Conservation (phyloP, 805 yeast species). For the Clavispora phyllophila region DNA sequence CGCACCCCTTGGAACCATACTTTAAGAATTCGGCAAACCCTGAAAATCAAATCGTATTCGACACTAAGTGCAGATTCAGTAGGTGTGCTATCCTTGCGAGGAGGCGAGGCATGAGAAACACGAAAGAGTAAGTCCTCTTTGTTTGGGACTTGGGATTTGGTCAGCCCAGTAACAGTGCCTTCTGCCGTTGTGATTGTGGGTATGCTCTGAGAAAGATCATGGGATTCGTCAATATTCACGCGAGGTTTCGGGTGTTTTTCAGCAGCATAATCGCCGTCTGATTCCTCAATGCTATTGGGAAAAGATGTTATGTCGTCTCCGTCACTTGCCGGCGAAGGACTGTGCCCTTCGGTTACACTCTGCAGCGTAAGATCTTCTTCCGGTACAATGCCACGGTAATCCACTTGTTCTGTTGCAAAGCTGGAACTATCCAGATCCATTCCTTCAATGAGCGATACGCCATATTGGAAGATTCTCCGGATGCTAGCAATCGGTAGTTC, state of each 20-base stretch:
- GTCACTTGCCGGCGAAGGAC: constrained; percentile 8
- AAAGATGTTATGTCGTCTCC: constrained; percentile 16
- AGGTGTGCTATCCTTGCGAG: too few species aligned
- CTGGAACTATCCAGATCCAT: background rate
- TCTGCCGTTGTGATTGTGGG: too few species aligned
- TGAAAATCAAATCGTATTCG: constrained; percentile 9
- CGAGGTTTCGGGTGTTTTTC: background rate
- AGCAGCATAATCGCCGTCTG: background rate
- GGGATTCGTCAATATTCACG: background rate
- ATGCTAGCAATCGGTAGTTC: background rate
- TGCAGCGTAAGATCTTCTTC: background rate
- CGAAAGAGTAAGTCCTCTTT: too few species aligned
- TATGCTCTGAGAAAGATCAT: background rate
- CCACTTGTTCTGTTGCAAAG: constrained; percentile 15
- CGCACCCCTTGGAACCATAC: constrained; percentile 19
- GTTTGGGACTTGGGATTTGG: too few species aligned
- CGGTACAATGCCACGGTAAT: constrained; percentile 4
- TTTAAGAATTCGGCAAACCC: constrained; percentile 12
- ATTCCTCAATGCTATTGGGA: background rate
- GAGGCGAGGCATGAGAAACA: too few species aligned
- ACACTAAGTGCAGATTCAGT: too few species aligned
- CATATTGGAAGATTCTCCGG: background rate
- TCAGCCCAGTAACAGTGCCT: too few species aligned
- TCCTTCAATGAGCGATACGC: background rate
- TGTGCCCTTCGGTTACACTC: background rate